Percentiles rank a stretch among this genome's conserved stretches.
Conservation (phyloP, 768 basidiomycete species). For the Phanerochaete carnosa region DNA sequence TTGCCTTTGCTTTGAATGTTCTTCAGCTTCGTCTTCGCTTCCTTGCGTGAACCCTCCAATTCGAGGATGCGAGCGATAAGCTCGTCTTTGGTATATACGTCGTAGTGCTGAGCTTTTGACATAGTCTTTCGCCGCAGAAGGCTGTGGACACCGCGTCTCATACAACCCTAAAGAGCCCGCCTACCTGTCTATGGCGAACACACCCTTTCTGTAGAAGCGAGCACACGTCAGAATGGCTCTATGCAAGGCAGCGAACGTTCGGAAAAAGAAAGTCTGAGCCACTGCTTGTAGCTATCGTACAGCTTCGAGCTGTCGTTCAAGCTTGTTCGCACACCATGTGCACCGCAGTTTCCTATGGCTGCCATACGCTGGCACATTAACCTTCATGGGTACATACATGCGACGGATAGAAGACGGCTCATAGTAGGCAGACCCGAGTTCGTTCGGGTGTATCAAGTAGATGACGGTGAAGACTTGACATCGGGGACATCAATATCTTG, state of each 20-base stretch:
- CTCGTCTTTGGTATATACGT: background rate
- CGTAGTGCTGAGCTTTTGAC: background rate
- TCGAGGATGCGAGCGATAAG: conserved; percentile 2
- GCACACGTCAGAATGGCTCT: background rate
- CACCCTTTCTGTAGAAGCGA: background rate
- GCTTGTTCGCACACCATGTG: background rate
- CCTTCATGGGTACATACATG: background rate
- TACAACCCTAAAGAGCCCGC: background rate
- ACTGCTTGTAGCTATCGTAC: background rate
- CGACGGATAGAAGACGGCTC: background rate
- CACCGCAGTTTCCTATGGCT: background rate
- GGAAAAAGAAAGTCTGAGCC: background rate
- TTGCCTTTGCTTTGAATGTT: background rate
- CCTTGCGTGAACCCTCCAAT: background rate
- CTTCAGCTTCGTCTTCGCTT: background rate
- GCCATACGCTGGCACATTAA: background rate
- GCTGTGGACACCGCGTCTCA: background rate
- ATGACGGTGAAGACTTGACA: background rate
- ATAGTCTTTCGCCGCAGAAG: background rate
- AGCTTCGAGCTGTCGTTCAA: background rate
- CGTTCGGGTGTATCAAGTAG: background rate
- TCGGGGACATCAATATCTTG: too few species aligned
- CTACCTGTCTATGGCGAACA: background rate
- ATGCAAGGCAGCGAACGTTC: background rate
- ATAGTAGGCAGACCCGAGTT: background rate